A percentile compares a stretch with the other conserved stretches of the same genome.
Evolutionary conservation across 805 yeast genomes (phyloP).

Genomic region (Isabelozyma gotoi): DNA sequence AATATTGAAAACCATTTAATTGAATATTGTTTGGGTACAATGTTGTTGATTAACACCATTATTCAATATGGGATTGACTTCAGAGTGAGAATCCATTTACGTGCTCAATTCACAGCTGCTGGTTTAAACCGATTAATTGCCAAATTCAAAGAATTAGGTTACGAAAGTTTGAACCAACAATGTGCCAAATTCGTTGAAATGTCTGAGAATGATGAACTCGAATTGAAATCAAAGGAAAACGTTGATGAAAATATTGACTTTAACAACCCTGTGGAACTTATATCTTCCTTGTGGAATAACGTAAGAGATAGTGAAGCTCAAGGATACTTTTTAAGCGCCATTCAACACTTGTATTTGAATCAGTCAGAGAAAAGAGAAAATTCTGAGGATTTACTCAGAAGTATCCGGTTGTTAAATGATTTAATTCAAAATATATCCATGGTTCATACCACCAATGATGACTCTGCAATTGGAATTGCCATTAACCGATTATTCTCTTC

Average conservation of each 20-base stretch:
- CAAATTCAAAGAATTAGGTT: slow-evolving; percentile 51
- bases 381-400: slow-evolving; percentile 45
- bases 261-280: slow-evolving; percentile 70
- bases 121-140: slow-evolving; percentile 56
- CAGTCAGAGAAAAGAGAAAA: slow-evolving; percentile 51
- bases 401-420: slow-evolving; percentile 64
- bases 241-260: slow-evolving; percentile 51
- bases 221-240: slow-evolving; percentile 32
- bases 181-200: slow-evolving; percentile 58
- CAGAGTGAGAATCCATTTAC: slow-evolving; percentile 52
- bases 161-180: slow-evolving; percentile 63
- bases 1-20: slow-evolving; percentile 60
- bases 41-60: slow-evolving; percentile 69
- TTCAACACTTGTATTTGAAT: slow-evolving; percentile 64
- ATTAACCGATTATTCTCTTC: slow-evolving; percentile 70
- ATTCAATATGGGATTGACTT: slow-evolving; percentile 45
- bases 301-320: slow-evolving; percentile 61
- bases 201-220: slow-evolving; percentile 56
- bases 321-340: slow-evolving; percentile 56
- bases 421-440: slow-evolving; percentile 60
- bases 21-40: slow-evolving; percentile 71
- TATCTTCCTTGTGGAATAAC: slow-evolving; percentile 56
- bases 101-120: slow-evolving; percentile 58
- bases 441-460: slow-evolving; percentile 48
- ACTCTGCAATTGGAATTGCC: slow-evolving; percentile 64